Evolutionary conservation across 768 basidiomycete species (phyloP), one percentile per base, ranked within the genome.

Genomic region (Mycena metata): DNA sequence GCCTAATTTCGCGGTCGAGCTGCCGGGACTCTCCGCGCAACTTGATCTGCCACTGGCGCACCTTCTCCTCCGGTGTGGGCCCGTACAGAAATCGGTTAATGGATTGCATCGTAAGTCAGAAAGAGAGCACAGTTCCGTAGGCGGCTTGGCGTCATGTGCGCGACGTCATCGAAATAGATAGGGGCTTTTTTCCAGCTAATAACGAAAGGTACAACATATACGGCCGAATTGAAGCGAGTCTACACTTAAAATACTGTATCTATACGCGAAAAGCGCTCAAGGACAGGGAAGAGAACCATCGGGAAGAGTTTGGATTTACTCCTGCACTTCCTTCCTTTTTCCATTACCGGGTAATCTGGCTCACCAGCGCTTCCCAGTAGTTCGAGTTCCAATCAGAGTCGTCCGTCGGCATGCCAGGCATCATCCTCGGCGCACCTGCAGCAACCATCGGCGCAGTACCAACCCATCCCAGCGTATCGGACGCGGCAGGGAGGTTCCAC

Each of bases 31-130:
- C 95, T 64, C 86, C 80, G 60, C 94, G 91, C 61, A 99, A 83
- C 79, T 94, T 96, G 21, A 85, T 74, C 79, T 99, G 96, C 98
- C 98, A 99, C 80, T 88, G 86, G 57, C 92, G 88, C 15, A 99
- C 92, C 75, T 88, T 90, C 83, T 99, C 98, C 80, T 99, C 96
- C 24, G 96, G 92, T 0, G 97, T 95, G 19, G 96, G 97, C 3
- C 98, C 98, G 82, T 99, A 98, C 50, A 99, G 81, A 78, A 96
- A 96, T 46, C 96, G 90, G 78, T 95, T 96, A 76, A 99, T 92
- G 39, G 91, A 81, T 79, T 95, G 93, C 93, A 96, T 95, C 69
- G 75, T 30, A 59, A 55, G 60, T 13, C 9, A 45, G 33, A 43
- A 35, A 30, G 39, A 58, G 35, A 61, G 54, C 60, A 56, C 54